Conservation (phyloP, 208 protist genomes). For the Acanthamoeba culbertsoni region DNA sequence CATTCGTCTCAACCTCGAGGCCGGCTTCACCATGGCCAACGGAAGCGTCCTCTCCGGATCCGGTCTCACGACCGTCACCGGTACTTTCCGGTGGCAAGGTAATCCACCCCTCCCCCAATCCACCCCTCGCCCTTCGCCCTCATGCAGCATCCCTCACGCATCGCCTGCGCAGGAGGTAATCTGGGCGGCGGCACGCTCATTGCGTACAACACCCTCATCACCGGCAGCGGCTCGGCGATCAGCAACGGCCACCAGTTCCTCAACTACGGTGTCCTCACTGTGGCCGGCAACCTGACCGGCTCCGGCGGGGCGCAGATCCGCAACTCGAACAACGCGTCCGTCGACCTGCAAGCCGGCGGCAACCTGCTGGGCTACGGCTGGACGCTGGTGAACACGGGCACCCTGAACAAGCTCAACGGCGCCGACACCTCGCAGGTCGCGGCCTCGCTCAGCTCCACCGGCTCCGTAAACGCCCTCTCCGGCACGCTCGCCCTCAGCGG, state of each 20-base stretch:
- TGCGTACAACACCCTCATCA: neutral
- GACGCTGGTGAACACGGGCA: neutral
- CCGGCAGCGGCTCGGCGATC: neutral
- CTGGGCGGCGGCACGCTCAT: conserved; percentile 15
- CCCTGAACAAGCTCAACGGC: neutral
- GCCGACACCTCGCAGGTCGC: neutral
- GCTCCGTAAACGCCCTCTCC: neutral
- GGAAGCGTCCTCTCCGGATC: neutral
- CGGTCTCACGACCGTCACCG: conserved; percentile 28
- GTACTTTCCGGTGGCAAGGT: conserved; percentile 25
- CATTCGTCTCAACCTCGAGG: neutral
- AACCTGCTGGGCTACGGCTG: neutral
- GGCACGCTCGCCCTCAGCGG: neutral
- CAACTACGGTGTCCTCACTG: neutral
- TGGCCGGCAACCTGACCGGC: neutral
- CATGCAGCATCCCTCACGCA: too few species aligned
- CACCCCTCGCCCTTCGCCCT: neutral
- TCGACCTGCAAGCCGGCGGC: neutral
- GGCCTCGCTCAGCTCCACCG: neutral
- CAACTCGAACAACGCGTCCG: conserved; percentile 27
- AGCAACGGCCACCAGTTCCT: conserved; percentile 4
- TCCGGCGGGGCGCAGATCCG: neutral
- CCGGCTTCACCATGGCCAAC: neutral
- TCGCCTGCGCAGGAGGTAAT: neutral
- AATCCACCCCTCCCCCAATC: neutral